phyloP scores from a whole-genome alignment of 176 grass and related monocot genomes.

The Eleusine indica region DNA sequence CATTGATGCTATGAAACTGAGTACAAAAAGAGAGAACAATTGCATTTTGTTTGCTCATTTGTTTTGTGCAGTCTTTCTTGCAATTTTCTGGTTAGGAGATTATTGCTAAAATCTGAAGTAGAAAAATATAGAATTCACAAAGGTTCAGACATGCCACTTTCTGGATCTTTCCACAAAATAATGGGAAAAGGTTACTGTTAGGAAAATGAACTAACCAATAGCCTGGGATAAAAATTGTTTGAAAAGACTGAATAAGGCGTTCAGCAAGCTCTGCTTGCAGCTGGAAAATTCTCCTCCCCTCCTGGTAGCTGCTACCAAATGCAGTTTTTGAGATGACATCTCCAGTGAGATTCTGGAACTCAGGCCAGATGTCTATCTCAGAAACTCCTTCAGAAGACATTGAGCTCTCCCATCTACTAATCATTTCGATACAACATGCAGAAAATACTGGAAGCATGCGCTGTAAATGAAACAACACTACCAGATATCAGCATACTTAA shows the following conservation, averaged over 20 bases:
- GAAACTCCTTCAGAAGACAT: conserved; percentile 37
- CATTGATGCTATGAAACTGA: not conserved
- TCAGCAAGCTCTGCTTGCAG: conserved; percentile 61
- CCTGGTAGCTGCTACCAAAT: conserved; percentile 77
- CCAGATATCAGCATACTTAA: not conserved
- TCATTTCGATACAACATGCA: conserved; percentile 60
- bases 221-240: conserved; percentile 57
- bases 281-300: conserved; percentile 74
- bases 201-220: conserved; percentile 41
- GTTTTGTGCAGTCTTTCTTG: not conserved
- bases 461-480: conserved; percentile 29
- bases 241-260: conserved; percentile 43
- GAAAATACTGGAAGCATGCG: conserved; percentile 64
- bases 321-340: conserved; percentile 78
- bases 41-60: not conserved
- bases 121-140: not conserved
- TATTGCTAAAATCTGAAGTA: not conserved
- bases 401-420: conserved; percentile 66
- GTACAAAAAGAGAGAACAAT: not conserved
- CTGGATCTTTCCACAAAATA: not conserved
- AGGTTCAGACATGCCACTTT: not conserved
- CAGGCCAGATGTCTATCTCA: conserved; percentile 68
- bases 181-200: not conserved
- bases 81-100: not conserved
- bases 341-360: conserved; percentile 71